Evolutionary conservation across 176 grass and related monocot genomes (phyloP).

Genomic region (Oryza rufipogon): DNA sequence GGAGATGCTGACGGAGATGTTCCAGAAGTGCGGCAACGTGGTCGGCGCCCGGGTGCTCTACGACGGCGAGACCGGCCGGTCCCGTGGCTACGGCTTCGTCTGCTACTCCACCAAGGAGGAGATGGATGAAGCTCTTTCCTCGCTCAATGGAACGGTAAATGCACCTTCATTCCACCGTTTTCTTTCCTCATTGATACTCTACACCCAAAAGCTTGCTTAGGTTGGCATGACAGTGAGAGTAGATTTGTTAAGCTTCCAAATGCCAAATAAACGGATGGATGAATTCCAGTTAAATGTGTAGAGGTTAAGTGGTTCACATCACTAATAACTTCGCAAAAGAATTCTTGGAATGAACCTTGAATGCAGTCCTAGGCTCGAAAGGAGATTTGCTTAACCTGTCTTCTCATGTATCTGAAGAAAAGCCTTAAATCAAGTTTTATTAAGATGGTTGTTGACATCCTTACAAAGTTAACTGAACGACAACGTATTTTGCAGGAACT

Average conservation of each 20-base stretch:
- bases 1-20: slow-evolving; percentile 63
- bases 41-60: slow-evolving; percentile 76
- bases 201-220: neutral
- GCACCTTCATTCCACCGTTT: neutral
- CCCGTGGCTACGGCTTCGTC: slow-evolving; percentile 84
- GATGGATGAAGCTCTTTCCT: slow-evolving; percentile 75
- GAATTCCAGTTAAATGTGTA: neutral
- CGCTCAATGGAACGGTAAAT: slow-evolving; percentile 73
- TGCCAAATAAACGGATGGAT: neutral
- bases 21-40: slow-evolving; percentile 68
- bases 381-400: neutral
- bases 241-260: neutral
- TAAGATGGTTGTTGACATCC: too few species aligned
- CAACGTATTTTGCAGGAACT: slow-evolving; percentile 56
- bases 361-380: neutral
- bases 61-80: slow-evolving; percentile 81
- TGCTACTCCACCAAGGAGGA: slow-evolving; percentile 87
- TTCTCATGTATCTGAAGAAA: neutral
- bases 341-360: neutral
- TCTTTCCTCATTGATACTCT: neutral
- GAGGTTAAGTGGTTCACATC: neutral
- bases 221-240: neutral
- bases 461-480: neutral
- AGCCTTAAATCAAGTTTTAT: too few species aligned
- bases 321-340: neutral